A percentile compares a stretch with the other conserved stretches of the same genome.
These are phyloP conservation scores for Cercophora newfieldiana DNA, from an alignment of 495 filamentous ascomycete species.

Conservation along the genomic window DNA sequence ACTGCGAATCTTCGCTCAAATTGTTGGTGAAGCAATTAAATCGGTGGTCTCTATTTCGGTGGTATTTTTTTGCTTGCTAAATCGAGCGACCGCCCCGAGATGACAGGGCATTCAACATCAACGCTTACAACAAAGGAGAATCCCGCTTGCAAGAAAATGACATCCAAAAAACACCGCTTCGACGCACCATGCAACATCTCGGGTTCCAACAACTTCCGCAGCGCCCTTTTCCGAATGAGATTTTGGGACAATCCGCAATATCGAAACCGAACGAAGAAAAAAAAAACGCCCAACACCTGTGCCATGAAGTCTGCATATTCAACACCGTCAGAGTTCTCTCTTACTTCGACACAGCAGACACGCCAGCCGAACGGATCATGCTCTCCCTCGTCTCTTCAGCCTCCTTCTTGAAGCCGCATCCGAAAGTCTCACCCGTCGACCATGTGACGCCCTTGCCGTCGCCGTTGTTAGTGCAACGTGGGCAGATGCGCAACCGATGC, in stretches of 20 bases:
- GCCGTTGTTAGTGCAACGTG: slow-evolving; percentile 20
- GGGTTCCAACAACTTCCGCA: not conserved
- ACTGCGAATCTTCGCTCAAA: not conserved
- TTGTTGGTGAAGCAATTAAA: not conserved
- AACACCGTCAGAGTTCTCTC: not conserved
- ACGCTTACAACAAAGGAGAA: slow-evolving; percentile 6
- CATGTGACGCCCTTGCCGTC: slow-evolving; percentile 19
- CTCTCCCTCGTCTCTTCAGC: slow-evolving; percentile 21
- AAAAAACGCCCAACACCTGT: not conserved
- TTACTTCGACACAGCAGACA: not conserved
- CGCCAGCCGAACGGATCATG: not conserved
- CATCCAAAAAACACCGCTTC: not conserved
- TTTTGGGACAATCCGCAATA: too few species aligned
- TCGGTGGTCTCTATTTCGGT: not conserved
- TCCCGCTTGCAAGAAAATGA: not conserved
- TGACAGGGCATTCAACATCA: not conserved
- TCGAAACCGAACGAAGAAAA: too few species aligned
- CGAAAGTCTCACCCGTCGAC: slow-evolving; percentile 30
- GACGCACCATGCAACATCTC: not conserved
- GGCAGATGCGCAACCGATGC: slow-evolving; percentile 49
- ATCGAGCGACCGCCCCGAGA: too few species aligned
- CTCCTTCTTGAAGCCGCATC: slow-evolving; percentile 34
- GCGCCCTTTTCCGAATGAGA: too few species aligned
- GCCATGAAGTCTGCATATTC: not conserved
- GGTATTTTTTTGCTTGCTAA: too few species aligned